phyloP scores from a whole-genome alignment of 1,139 yeast genomes.

The Blastobotrys proliferans region DNA sequence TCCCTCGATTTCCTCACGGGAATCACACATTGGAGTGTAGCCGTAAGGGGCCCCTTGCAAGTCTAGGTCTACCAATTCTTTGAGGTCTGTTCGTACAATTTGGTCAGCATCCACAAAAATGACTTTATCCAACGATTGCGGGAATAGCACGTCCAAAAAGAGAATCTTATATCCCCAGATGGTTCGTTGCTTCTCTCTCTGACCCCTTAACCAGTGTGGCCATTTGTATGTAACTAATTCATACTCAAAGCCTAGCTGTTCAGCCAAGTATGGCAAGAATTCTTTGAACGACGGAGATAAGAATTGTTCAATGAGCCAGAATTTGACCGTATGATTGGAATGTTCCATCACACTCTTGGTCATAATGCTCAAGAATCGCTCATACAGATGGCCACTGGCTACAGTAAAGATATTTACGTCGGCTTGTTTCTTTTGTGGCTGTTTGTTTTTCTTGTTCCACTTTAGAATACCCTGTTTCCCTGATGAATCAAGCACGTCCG shows the following conservation, averaged over 20 bases:
- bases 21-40: constrained; percentile 84
- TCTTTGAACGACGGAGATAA: constrained; percentile 64
- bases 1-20: constrained; percentile 76
- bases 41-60: constrained; percentile 79
- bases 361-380: constrained; percentile 71
- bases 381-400: constrained; percentile 77
- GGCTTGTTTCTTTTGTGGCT: constrained; percentile 36
- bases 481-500: constrained; percentile 32
- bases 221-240: constrained; percentile 79
- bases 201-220: constrained; percentile 86
- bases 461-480: neutral
- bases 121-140: constrained; percentile 66
- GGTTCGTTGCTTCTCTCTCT: constrained; percentile 69
- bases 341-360: constrained; percentile 66
- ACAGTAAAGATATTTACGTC: constrained; percentile 79
- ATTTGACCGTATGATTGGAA: constrained; percentile 61
- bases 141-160: constrained; percentile 83
- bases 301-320: constrained; percentile 84
- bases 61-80: constrained; percentile 61
- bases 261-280: constrained; percentile 59
- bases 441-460: constrained; percentile 13
- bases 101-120: constrained; percentile 87
- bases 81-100: constrained; percentile 68
- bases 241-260: constrained; percentile 55
- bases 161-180: constrained; percentile 88